These are phyloP conservation scores for Leccinum arenicola DNA, from an alignment of 768 basidiomycete species.

Conservation along the genomic window DNA sequence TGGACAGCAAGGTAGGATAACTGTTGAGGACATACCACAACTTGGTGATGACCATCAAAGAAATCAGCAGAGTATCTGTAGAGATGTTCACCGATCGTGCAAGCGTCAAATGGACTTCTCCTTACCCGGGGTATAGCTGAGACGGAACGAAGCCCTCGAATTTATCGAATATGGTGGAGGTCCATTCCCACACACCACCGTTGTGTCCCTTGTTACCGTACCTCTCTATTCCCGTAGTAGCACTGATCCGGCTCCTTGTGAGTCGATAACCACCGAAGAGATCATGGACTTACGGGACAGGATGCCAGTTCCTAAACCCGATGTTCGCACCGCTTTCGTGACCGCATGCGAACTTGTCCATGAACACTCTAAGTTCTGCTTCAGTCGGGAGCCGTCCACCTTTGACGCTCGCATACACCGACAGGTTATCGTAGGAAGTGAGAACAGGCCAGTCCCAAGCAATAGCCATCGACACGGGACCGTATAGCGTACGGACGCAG, in stretches of 20 bases:
- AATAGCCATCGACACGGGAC: constrained; percentile 71
- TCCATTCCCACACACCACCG: constrained; percentile 99
- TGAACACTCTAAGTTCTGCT: constrained; percentile 78
- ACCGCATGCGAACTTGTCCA: constrained; percentile 68
- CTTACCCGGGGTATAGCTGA: constrained; percentile 81
- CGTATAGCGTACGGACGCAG: constrained; percentile 83
- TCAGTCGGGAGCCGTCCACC: constrained; percentile 96
- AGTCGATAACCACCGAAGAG: neutral
- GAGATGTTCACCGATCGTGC: neutral
- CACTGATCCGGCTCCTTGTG: constrained; percentile 36
- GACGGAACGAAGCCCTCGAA: constrained; percentile 77
- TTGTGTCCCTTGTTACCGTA: constrained; percentile 67
- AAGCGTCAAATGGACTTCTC: neutral
- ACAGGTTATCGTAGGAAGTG: constrained; percentile 74
- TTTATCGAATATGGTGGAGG: constrained; percentile 70
- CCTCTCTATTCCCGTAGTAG: constrained; percentile 60
- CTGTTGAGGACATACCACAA: constrained; percentile 63
- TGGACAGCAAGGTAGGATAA: neutral
- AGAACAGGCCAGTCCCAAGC: constrained; percentile 87
- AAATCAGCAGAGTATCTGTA: constrained; percentile 81
- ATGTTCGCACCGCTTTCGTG: constrained; percentile 78
- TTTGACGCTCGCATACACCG: constrained; percentile 76
- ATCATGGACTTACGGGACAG: constrained; percentile 65
- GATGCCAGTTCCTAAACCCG: constrained; percentile 94
- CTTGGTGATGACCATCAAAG: constrained; percentile 81